phyloP scores from a whole-genome alignment of 257 asterid species.

The Asclepias syriaca region DNA sequence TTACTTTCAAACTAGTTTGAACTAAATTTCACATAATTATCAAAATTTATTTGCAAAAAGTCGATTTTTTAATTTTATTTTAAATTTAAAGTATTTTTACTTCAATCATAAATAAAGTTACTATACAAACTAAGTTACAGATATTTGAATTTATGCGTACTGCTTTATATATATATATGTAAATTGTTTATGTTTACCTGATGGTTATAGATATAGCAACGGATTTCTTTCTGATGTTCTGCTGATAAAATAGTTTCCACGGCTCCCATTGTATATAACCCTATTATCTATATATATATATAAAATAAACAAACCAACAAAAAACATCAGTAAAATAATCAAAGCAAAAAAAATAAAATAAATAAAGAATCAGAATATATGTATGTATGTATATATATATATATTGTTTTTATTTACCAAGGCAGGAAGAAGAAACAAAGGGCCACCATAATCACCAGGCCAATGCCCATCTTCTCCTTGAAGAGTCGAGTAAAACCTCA shows the following conservation, averaged over 20 bases:
- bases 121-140: too few species aligned
- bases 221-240: conserved; percentile 54
- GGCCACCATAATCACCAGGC: conserved; percentile 82
- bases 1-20: too few species aligned
- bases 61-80: too few species aligned
- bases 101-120: too few species aligned
- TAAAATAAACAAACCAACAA: background rate
- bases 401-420: conserved; percentile 29
- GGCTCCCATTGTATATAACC: conserved; percentile 44
- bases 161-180: too few species aligned
- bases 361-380: background rate
- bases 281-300: conserved; percentile 38
- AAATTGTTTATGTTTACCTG: conserved; percentile 32
- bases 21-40: too few species aligned
- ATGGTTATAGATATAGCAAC: conserved; percentile 60
- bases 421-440: conserved; percentile 63
- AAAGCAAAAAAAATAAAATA: background rate
- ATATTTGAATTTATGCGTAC: too few species aligned
- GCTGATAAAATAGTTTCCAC: conserved; percentile 32
- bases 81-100: too few species aligned
- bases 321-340: background rate
- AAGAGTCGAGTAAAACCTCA: conserved; percentile 45
- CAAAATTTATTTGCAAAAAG: too few species aligned
- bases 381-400: too few species aligned
- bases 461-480: conserved; percentile 81